Conservation (phyloP, 2,329 filamentous ascomycete species). For the Pseudomassariella vexata region DNA sequence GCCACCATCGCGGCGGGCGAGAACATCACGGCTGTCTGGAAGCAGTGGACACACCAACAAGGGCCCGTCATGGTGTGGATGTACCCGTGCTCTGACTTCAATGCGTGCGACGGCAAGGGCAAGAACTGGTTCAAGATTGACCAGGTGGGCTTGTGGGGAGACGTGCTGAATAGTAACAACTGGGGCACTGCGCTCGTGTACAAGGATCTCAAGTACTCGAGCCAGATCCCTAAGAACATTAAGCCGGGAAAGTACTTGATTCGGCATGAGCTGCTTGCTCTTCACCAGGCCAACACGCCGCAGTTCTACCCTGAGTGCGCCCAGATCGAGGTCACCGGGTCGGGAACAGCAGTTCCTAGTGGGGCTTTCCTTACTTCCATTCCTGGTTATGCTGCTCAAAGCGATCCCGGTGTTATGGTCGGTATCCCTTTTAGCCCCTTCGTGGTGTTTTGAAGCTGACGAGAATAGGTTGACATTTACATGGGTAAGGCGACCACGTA, state of each 20-base stretch:
- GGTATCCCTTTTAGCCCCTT: constrained; percentile 10
- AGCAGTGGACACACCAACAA: constrained; percentile 53
- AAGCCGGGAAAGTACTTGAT: constrained; percentile 50
- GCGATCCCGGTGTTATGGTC: constrained; percentile 41
- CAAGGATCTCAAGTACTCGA: constrained; percentile 40
- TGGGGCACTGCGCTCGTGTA: constrained; percentile 43
- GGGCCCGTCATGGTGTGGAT: constrained; percentile 55
- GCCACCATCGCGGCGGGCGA: constrained; percentile 41
- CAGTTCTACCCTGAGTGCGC: constrained; percentile 41
- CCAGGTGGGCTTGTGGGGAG: constrained; percentile 42
- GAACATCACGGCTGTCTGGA: constrained; percentile 44
- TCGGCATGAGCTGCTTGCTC: constrained; percentile 50
- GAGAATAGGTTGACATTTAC: constrained; percentile 39
- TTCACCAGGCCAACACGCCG: constrained; percentile 41
- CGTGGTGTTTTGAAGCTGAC: constrained; percentile 6
- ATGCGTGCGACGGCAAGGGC: constrained; percentile 43
- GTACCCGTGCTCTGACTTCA: constrained; percentile 46
- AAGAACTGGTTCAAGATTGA: constrained; percentile 56
- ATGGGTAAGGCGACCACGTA: constrained; percentile 36
- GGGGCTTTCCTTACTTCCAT: constrained; percentile 37
- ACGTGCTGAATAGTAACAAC: constrained; percentile 34
- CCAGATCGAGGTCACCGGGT: constrained; percentile 44
- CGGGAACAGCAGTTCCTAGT: constrained; percentile 35
- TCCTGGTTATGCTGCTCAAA: constrained; percentile 36
- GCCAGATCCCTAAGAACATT: constrained; percentile 41